Evolutionary conservation across 2,329 filamentous ascomycete genomes (phyloP).

Genomic region (Plenodomus biglobosus): DNA sequence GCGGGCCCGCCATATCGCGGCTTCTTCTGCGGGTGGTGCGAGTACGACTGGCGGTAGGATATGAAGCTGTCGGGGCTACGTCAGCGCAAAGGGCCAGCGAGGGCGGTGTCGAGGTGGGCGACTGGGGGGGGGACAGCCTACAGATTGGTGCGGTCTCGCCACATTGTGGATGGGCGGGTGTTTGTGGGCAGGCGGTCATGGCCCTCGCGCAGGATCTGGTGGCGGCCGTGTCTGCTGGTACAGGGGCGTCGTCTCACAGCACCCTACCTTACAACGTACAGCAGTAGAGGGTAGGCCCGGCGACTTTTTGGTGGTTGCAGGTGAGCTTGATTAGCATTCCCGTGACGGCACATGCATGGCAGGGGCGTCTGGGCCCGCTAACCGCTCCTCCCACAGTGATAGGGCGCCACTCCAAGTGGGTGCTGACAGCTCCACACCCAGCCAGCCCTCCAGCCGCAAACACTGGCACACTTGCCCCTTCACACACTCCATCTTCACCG

Average conservation of each 20-base stretch:
- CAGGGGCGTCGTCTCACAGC: too few species aligned
- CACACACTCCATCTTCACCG: conserved; percentile 19
- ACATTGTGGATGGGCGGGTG: conserved; percentile 64
- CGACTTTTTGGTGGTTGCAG: neutral
- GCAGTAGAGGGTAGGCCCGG: too few species aligned
- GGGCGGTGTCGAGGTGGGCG: conserved; percentile 2
- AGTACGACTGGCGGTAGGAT: conserved; percentile 97
- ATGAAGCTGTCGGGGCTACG: conserved; percentile 70
- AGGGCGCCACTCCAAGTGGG: conserved; percentile 17
- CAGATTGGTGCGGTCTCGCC: conserved; percentile 99
- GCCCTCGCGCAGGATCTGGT: conserved; percentile 12
- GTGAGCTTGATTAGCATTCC: neutral
- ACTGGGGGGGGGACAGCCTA: conserved; percentile 57
- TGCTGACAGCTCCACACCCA: conserved; percentile 26
- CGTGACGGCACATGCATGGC: neutral
- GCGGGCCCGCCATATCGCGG: conserved; percentile 60
- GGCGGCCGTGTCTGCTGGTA: too few species aligned
- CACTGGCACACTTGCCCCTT: conserved; percentile 20
- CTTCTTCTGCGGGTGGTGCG: conserved; percentile 89
- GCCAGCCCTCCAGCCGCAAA: conserved; percentile 33
- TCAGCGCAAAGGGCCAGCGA: conserved; percentile 32
- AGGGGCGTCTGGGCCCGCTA: conserved; percentile 11
- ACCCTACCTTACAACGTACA: too few species aligned
- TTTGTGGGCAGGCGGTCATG: conserved; percentile 36
- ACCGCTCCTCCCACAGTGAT: conserved; percentile 17